Conservation (phyloP, 768 basidiomycete genomes). For the Termitomyces titanicus region DNA sequence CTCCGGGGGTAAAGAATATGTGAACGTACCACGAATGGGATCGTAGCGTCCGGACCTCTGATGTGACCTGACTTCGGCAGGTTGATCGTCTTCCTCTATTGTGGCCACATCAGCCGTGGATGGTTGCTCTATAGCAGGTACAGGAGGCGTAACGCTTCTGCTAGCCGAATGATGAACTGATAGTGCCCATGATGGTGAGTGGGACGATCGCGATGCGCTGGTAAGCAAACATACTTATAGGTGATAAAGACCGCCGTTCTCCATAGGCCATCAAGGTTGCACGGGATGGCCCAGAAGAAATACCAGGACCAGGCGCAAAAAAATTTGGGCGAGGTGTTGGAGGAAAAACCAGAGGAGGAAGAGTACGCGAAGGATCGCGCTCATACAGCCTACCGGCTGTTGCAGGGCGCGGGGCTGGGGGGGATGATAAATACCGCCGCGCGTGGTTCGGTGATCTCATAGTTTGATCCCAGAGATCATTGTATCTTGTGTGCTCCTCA, state of each 20-base stretch:
- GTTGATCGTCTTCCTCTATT: not conserved
- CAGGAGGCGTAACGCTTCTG: constrained; percentile 24
- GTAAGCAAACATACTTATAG: constrained; percentile 30
- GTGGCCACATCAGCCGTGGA: not conserved
- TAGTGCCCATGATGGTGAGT: constrained; percentile 33
- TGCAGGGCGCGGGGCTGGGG: constrained; percentile 20
- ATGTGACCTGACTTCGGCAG: constrained; percentile 18
- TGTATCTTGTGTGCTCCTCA: constrained; percentile 4
- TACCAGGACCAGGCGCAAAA: constrained; percentile 2
- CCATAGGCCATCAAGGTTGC: constrained; percentile 11
- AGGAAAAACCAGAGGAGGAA: constrained; percentile 30
- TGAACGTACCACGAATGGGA: constrained; percentile 44
- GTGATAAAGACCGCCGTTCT: constrained; percentile 29
- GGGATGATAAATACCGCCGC: constrained; percentile 19
- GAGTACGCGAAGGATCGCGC: constrained; percentile 28
- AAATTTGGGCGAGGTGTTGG: constrained; percentile 12
- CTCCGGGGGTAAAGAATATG: constrained; percentile 25
- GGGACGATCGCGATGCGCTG: constrained; percentile 34
- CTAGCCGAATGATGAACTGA: constrained; percentile 26
- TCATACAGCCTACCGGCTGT: constrained; percentile 15
- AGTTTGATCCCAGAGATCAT: not conserved
- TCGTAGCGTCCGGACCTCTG: constrained; percentile 46
- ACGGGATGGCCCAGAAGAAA: not conserved
- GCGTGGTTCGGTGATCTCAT: constrained; percentile 19
- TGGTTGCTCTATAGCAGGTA: constrained; percentile 5